A percentile compares a stretch with the other conserved stretches of the same genome.
These are phyloP conservation scores for Blastomyces emzantsi DNA, from an alignment of 2,329 filamentous ascomycete genomes.

Conservation along the genomic window DNA sequence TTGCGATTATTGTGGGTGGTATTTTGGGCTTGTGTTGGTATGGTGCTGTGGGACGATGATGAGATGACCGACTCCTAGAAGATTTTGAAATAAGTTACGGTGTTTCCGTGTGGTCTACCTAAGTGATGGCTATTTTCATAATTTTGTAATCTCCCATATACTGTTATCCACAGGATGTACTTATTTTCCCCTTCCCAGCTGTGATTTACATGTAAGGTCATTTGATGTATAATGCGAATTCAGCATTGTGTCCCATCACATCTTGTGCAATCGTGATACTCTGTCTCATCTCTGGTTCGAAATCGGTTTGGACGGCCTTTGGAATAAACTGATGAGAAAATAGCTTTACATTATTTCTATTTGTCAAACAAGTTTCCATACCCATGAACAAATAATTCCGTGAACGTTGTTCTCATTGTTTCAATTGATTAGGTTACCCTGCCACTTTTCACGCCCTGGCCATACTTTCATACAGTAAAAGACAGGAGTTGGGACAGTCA, in stretches of 20 bases:
- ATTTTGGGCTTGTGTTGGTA: slow-evolving; percentile 43
- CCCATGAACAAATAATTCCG: neutral
- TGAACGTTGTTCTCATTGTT: neutral
- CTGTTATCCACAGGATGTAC: neutral
- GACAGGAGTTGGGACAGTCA: neutral
- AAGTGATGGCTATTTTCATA: neutral
- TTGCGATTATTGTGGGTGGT: slow-evolving; percentile 41
- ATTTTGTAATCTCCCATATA: neutral
- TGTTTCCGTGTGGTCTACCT: neutral
- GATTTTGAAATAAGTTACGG: neutral
- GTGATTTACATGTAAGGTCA: neutral
- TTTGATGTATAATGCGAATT: neutral
- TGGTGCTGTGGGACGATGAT: slow-evolving; percentile 31
- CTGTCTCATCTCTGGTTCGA: neutral
- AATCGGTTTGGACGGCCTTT: neutral
- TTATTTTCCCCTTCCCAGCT: neutral
- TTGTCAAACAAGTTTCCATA: neutral
- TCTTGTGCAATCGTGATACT: neutral
- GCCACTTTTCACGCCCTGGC: neutral
- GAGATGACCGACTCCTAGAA: neutral
- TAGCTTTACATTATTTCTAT: neutral
- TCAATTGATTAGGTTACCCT: neutral
- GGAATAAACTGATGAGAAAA: neutral
- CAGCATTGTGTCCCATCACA: neutral
- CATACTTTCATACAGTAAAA: neutral